These are phyloP conservation scores for Ceratobasidium sp. DNA, from an alignment of 1,284 basidiomycete species.

Conservation along the genomic window DNA sequence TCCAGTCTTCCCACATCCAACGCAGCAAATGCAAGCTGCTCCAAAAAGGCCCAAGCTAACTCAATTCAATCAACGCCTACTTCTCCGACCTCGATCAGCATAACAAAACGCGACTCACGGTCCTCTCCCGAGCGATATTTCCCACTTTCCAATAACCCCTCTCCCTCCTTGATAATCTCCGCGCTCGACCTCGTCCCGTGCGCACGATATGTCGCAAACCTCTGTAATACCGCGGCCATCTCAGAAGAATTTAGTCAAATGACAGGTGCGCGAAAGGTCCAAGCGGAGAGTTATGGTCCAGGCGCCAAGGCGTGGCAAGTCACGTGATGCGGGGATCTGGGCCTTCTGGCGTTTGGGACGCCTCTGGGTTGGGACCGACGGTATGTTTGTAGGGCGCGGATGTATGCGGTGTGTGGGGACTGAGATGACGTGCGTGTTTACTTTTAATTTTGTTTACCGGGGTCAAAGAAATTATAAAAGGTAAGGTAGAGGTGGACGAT, in stretches of 20 bases:
- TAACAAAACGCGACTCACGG: conserved; percentile 57
- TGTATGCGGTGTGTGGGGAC: too few relatives aligned
- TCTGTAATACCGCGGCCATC: conserved; percentile 60
- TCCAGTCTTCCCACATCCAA: conserved; percentile 84
- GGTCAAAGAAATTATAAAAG: too few relatives aligned
- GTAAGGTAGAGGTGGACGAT: too few relatives aligned
- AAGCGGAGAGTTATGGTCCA: conserved; percentile 16
- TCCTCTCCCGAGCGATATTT: conserved; percentile 72
- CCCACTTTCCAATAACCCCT: conserved; percentile 67
- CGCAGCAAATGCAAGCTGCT: conserved; percentile 89
- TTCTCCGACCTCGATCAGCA: not conserved
- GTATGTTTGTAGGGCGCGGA: too few relatives aligned
- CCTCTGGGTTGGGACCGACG: too few relatives aligned
- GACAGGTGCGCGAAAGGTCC: too few relatives aligned
- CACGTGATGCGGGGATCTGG: conserved; percentile 3
- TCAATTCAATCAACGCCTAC: conserved; percentile 37
- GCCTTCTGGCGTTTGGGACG: too few relatives aligned
- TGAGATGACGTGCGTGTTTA: too few relatives aligned
- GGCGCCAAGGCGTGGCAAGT: conserved; percentile 28
- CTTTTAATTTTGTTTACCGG: too few relatives aligned
- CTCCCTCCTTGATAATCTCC: conserved; percentile 75
- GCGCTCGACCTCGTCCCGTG: conserved; percentile 78
- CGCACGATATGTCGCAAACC: conserved; percentile 77
- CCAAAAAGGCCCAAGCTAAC: conserved; percentile 87
- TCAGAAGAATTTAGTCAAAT: not conserved